Evolutionary conservation across 805 yeast species (phyloP), one percentile per base, ranked within the genome.

Genomic region (Saccharomyces jurei): DNA sequence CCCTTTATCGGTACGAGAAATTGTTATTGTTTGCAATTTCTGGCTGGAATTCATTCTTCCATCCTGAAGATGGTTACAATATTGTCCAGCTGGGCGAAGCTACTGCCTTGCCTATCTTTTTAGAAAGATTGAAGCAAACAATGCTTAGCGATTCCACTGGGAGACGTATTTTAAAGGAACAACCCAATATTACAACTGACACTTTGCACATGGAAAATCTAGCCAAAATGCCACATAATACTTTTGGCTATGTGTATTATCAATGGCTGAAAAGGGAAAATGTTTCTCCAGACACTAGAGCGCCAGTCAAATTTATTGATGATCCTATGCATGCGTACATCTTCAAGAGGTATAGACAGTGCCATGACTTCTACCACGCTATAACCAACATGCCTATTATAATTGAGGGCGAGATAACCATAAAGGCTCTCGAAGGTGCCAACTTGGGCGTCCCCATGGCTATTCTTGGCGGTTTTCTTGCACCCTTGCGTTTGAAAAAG

Each of bases 351-450:
- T 94, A 92, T 68, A 80, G 99, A 52, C 98, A 94, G 68, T 91
- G 97, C 66, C 99, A 94, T 65, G 99, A 94, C 66, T 94, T 94
- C 65, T 92, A 90, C 67, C 99, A 94, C 67, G 88, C 98, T 0
- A 77, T 94, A 29, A 86, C 95, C 0, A 92, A 95, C 14, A 76
- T 89, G 51, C 98, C 98, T 0, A 87, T 91, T 49, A 84, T 87
- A 48, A 81, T 94, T 59, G 98, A 94, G 66, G 99, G 99, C n/a
- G 99, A 94, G 67, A 85, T 94, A 52, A 89, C 97, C 0, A 86
- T 94, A 21, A 94, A 94, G 70, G 86, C 90, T 11, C 83, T 94
- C 61, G 99, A 92, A 70, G 95, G 84, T 64, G 86, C 94, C 65
- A 92, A 94, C 68, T 80, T 92, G 56, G 95, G 96, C 4, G 81